Evolutionary conservation across 1,139 yeast genomes (phyloP), one percentile per base, ranked within the genome.

Genomic region (Scheffersomyces insectosa): DNA sequence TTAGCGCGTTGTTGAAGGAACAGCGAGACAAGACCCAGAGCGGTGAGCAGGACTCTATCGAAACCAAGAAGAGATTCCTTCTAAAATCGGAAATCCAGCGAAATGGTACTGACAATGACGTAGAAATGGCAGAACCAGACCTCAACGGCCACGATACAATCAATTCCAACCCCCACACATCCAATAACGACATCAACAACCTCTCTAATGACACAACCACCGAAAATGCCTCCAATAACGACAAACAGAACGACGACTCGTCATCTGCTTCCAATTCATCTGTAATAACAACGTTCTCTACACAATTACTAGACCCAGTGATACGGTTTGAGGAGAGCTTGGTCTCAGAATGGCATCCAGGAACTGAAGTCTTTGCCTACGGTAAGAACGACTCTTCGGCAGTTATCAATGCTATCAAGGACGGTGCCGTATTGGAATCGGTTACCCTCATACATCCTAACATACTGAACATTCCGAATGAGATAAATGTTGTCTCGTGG

Each of bases 401-500:
- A 1, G 63, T 63, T 0, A 63, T 72, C 33, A 63, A 59, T 47
- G 75, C 74, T 2, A 50, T 72, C n/a, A 54, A 52, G 20, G 61
- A 62, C 38, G 59, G 54, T 14, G 40, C 50, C n/a, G 59, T 72
- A 10, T 59, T 67, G 3, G 76, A 71, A 42, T 54, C 68, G 2
- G 75, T 70, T 4, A 54, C 62, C 7, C 60, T 74, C 29, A 58
- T 52, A 37, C 76, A 72, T 41, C 72, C 76, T 9, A 57, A 53
- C 39, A 43, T 61, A 9, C 36, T 56, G 78, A 53, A 55, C 13
- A 40, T 49, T 1, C 50, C 57, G 27, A 63, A 63, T 48, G 66
- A 64, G 27, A 60, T 72, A 14, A 74, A 80, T 12, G 60, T 72
- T 3, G 66, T 84, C 2, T 63, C 80, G 3, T 86, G 91, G 91